These are phyloP conservation scores for Arachnomyces sp. DNA, from an alignment of 2,329 filamentous ascomycete genomes.

Conservation along the genomic window DNA sequence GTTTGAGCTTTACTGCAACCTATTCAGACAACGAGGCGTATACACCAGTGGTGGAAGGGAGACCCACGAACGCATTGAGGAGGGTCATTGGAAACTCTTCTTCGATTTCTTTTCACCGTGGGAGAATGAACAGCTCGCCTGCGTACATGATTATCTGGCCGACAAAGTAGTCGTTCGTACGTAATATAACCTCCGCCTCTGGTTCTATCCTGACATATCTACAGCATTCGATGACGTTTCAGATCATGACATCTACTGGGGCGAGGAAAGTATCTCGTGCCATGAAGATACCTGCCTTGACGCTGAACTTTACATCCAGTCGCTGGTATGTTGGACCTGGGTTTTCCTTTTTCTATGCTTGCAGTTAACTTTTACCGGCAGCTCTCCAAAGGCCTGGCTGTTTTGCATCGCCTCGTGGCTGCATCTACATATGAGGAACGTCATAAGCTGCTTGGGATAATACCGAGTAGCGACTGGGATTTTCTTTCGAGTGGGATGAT, in stretches of 20 bases:
- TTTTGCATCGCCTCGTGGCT: conserved; percentile 2
- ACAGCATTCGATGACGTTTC: conserved; percentile 9
- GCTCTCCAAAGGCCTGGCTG: conserved; percentile 7
- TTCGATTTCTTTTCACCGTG: conserved; percentile 13
- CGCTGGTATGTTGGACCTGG: neutral
- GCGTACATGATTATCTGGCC: conserved; percentile 15
- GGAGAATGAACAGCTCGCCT: conserved; percentile 16
- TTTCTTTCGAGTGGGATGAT: conserved; percentile 1
- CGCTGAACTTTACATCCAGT: neutral
- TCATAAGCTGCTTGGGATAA: conserved; percentile 2
- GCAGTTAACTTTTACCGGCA: too few relatives aligned
- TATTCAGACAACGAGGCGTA: conserved; percentile 10
- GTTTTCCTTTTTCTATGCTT: too few relatives aligned
- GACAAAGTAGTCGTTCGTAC: conserved; percentile 7
- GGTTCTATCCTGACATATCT: conserved; percentile 1
- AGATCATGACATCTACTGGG: conserved; percentile 8
- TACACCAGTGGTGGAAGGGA: too few relatives aligned
- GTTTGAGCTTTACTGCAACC: conserved; percentile 14
- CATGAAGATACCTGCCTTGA: neutral
- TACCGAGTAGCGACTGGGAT: neutral
- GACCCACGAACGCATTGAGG: neutral
- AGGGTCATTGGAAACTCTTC: conserved; percentile 7
- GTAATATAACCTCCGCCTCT: neutral
- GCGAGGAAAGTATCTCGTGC: conserved; percentile 2
- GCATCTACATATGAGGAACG: conserved; percentile 8